phyloP scores from a whole-genome alignment of 2,329 filamentous ascomycete genomes.

The Endoconidiophora laricicola region DNA sequence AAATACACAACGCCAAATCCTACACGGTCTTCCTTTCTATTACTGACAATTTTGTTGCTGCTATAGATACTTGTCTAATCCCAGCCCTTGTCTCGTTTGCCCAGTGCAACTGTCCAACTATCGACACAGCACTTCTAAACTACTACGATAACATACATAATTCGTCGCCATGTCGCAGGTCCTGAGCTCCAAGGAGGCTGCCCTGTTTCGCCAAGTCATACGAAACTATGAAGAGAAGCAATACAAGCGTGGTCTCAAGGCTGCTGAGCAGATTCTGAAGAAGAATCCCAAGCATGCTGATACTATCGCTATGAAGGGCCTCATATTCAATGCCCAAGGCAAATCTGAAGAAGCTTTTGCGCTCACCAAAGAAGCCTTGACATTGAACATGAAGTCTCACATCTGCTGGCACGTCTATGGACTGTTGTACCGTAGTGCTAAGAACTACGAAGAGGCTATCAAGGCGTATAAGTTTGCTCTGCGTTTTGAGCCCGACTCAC shows the following conservation, averaged over 20 bases:
- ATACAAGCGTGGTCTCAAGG: slow-evolving; percentile 87
- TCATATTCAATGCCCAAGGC: slow-evolving; percentile 85
- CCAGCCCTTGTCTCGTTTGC: too few species aligned
- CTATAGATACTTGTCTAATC: too few species aligned
- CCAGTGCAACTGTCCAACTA: too few species aligned
- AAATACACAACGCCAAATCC: too few species aligned
- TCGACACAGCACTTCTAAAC: too few species aligned
- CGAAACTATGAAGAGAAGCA: slow-evolving; percentile 97
- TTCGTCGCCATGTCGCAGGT: neutral
- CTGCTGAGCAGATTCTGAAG: slow-evolving; percentile 87
- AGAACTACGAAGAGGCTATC: slow-evolving; percentile 98
- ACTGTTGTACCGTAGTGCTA: slow-evolving; percentile 76
- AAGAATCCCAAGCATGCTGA: slow-evolving; percentile 95
- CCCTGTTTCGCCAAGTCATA: slow-evolving; percentile 87
- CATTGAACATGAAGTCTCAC: slow-evolving; percentile 96
- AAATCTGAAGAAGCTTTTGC: slow-evolving; percentile 89
- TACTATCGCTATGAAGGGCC: slow-evolving; percentile 95
- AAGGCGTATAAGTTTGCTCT: slow-evolving; percentile 97
- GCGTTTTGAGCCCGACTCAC: slow-evolving; percentile 80
- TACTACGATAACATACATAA: too few species aligned
- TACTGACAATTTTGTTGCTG: too few species aligned
- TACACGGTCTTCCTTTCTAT: too few species aligned
- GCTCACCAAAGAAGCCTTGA: slow-evolving; percentile 79
- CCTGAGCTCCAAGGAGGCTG: slow-evolving; percentile 71
- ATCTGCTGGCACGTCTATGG: slow-evolving; percentile 99